Base-by-base conservation (phyloP, 2,329 filamentous ascomycete species). In the Orbilia quercus region DNA sequence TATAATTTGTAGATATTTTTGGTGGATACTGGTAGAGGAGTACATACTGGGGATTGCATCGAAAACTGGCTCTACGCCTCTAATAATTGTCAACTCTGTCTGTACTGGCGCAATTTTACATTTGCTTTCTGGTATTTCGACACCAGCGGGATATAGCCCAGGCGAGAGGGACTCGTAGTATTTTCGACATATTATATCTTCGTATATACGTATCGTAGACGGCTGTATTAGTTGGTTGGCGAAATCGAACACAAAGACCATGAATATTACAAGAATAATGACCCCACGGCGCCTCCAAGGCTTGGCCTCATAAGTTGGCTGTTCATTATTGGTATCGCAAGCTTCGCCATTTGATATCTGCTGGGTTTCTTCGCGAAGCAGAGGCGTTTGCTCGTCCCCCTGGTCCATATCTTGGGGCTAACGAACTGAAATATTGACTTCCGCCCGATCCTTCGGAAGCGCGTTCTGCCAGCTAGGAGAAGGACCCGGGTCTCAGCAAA, bases 61-160 rank as follows among this genome's bases (percentile, higher is more conserved):
- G 22, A 63, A 63, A 28, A 63, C 45, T 7, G 58, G 58, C 58
- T 44, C 58, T 9, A 63, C 12, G 1, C 58, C 58, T 44, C 34
- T 63, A 3, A 63, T 44, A 1, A 63, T 42, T 20, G 47, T 36
- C 20, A 63, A 23, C 23, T 63, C 58, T 16, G 25, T 42, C 45
- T 63, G 31, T 20, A 63, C 58, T 16, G 58, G 58, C 18, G 58
- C 34, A 14, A 63, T 63, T 44, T 63, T 63, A 36, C 58, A 63
- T 45, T 63, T 45, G 6, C 40, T 18, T 14, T 63, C 58, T 0
- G 58, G 58, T 53, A 63, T 63, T 20, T 53, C 45, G n/a, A n/a
- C 7, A 2, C 45, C 34, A 11, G 14, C 14, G 7, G 58, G 45
- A 40, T 44, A 63, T 36, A 51, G 5, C 22, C 7, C 9, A 20